A percentile compares a stretch with the other conserved stretches of the same genome.
Conservation (phyloP, 2,329 filamentous ascomycete species). For the Colletotrichum acutatum region DNA sequence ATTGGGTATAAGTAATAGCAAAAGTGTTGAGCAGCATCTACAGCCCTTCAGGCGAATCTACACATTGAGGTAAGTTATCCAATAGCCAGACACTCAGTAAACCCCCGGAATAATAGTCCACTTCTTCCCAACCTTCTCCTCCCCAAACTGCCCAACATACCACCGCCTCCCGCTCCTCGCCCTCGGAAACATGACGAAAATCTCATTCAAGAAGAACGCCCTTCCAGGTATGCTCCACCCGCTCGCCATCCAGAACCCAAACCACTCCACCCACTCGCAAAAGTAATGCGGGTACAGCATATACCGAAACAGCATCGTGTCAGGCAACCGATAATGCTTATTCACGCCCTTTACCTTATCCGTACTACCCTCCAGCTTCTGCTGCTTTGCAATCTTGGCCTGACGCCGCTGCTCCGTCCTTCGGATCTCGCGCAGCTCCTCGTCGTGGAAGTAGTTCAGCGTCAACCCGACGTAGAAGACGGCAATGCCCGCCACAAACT, state of each 20-base stretch:
- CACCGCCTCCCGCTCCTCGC: constrained; percentile 84
- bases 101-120: constrained; percentile 76
- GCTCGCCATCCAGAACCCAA: constrained; percentile 84
- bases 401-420: constrained; percentile 73
- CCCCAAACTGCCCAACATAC: constrained; percentile 91
- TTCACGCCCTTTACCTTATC: constrained; percentile 58
- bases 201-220: constrained; percentile 85
- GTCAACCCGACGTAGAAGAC: constrained; percentile 82
- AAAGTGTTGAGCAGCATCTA: background rate
- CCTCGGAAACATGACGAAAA: constrained; percentile 89
- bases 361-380: constrained; percentile 49
- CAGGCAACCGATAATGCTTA: constrained; percentile 89
- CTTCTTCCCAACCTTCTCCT: constrained; percentile 78
- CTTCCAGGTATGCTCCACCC: constrained; percentile 80
- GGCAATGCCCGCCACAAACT: constrained; percentile 72
- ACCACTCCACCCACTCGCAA: constrained; percentile 98
- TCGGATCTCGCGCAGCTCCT: constrained; percentile 87
- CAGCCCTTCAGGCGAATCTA: background rate
- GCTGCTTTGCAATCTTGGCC: constrained; percentile 54
- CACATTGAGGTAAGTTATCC: background rate
- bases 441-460: constrained; percentile 90
- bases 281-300: constrained; percentile 94
- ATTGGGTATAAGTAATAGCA: too few relatives aligned
- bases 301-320: constrained; percentile 83
- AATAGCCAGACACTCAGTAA: constrained; percentile 39